phyloP scores from a whole-genome alignment of 768 basidiomycete genomes.

The Inosperma sp. region DNA sequence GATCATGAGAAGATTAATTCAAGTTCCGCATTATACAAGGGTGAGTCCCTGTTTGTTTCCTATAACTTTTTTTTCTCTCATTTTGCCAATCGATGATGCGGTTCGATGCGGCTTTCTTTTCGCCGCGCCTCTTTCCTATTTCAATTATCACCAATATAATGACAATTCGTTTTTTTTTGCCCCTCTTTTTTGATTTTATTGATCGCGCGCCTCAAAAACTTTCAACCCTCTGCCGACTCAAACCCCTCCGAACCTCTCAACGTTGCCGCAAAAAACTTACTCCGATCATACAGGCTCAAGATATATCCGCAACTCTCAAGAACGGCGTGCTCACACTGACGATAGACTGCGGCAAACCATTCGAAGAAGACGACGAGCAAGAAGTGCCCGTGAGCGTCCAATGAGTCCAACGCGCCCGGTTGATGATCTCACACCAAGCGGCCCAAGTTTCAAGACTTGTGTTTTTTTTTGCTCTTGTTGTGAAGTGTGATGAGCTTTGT shows the following conservation, averaged over 20 bases:
- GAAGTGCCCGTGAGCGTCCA: slow-evolving; percentile 40
- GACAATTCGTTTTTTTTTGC: too few relatives aligned
- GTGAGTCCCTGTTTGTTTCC: slow-evolving; percentile 18
- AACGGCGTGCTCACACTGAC: slow-evolving; percentile 58
- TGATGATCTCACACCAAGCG: too few relatives aligned
- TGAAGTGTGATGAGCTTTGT: too few relatives aligned
- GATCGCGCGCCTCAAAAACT: slow-evolving; percentile 10
- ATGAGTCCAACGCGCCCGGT: too few relatives aligned
- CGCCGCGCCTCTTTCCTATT: not conserved
- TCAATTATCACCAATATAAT: too few relatives aligned
- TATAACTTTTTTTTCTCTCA: not conserved
- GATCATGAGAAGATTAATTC: slow-evolving; percentile 22
- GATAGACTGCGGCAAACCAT: slow-evolving; percentile 47
- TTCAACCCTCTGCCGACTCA: not conserved
- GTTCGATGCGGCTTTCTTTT: slow-evolving; percentile 6
- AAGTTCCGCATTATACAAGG: slow-evolving; percentile 23
- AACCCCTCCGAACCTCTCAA: slow-evolving; percentile 4
- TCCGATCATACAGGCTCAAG: slow-evolving; percentile 38
- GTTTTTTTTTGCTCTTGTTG: too few relatives aligned
- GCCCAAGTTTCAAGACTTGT: too few relatives aligned
- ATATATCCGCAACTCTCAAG: slow-evolving; percentile 51
- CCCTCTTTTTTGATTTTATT: not conserved
- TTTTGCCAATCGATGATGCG: slow-evolving; percentile 3
- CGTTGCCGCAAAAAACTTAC: not conserved
- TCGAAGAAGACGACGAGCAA: slow-evolving; percentile 42